Evolutionary conservation across 768 basidiomycete species (phyloP).

Genomic region (Brasilioporus rufonigricans): DNA sequence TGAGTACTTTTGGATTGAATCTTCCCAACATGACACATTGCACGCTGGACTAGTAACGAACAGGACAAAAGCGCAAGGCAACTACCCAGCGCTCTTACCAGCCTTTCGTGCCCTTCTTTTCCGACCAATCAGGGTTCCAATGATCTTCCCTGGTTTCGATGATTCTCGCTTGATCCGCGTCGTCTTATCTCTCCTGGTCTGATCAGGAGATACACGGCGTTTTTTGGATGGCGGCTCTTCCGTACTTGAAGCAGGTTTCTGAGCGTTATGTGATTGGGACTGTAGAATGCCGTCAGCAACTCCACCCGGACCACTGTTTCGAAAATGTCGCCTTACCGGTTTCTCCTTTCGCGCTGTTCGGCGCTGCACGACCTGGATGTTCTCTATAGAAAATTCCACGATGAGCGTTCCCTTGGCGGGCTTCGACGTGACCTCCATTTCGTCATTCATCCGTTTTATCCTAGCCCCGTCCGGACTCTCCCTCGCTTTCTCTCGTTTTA

Average conservation of each 20-base stretch:
- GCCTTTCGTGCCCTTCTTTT: conserved; percentile 71
- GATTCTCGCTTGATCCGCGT: conserved; percentile 16
- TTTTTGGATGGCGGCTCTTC: conserved; percentile 43
- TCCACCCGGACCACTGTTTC: not conserved
- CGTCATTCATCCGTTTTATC: conserved; percentile 58
- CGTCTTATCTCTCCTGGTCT: conserved; percentile 26
- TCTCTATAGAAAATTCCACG: conserved; percentile 97
- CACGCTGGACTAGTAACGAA: not conserved
- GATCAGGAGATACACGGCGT: conserved; percentile 31
- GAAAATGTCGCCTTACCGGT: conserved; percentile 4
- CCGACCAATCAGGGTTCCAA: conserved; percentile 76
- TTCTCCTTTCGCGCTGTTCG: conserved; percentile 54
- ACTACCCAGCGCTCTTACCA: conserved; percentile 19
- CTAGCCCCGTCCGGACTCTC: conserved; percentile 48
- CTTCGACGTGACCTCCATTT: conserved; percentile 41
- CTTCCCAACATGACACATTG: not conserved
- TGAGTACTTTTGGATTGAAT: not conserved
- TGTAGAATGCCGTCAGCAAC: not conserved
- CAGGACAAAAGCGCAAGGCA: not conserved
- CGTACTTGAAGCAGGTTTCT: conserved; percentile 1
- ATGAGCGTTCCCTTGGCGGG: conserved; percentile 56
- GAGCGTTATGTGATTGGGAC: conserved; percentile 4
- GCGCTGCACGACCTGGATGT: conserved; percentile 83
- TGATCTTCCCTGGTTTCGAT: conserved; percentile 35
- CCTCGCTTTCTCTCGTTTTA: conserved; percentile 52